Conservation (phyloP, 2,329 filamentous ascomycete species). For the Fusarium incarnatum region DNA sequence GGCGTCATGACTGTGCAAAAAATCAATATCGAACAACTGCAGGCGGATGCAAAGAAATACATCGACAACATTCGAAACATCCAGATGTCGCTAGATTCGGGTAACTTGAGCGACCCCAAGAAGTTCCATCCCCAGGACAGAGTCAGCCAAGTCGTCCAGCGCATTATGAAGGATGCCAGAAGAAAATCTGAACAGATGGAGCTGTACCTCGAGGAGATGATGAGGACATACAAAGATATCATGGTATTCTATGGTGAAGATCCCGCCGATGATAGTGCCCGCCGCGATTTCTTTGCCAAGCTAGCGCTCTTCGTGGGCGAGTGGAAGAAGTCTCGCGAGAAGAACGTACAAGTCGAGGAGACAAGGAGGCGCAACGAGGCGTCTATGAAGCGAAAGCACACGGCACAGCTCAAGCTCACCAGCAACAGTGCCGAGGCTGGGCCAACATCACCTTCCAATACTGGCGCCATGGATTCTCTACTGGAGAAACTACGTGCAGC, state of each 20-base stretch:
- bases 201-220: constrained; percentile 93
- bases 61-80: constrained; percentile 96
- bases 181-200: constrained; percentile 97
- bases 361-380: constrained; percentile 86
- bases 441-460: constrained; percentile 75
- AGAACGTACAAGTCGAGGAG: constrained; percentile 89
- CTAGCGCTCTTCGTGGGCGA: constrained; percentile 89
- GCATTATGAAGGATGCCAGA: constrained; percentile 95
- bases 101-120: constrained; percentile 95
- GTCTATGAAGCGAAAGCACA: constrained; percentile 90
- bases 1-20: constrained; percentile 85
- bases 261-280: constrained; percentile 87
- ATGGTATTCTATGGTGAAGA: constrained; percentile 98
- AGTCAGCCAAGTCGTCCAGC: constrained; percentile 89
- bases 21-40: constrained; percentile 93
- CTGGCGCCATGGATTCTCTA: constrained; percentile 94
- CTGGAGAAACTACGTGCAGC: constrained; percentile 95
- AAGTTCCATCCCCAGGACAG: constrained; percentile 98
- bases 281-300: constrained; percentile 95
- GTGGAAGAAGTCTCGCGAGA: constrained; percentile 96
- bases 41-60: constrained; percentile 88
- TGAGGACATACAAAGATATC: constrained; percentile 90
- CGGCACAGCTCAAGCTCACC: constrained; percentile 69
- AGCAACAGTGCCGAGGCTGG: constrained; percentile 62
- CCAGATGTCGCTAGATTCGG: constrained; percentile 89